phyloP scores from a whole-genome alignment of 345 rosid genomes.

The Erucastrum elatum region DNA sequence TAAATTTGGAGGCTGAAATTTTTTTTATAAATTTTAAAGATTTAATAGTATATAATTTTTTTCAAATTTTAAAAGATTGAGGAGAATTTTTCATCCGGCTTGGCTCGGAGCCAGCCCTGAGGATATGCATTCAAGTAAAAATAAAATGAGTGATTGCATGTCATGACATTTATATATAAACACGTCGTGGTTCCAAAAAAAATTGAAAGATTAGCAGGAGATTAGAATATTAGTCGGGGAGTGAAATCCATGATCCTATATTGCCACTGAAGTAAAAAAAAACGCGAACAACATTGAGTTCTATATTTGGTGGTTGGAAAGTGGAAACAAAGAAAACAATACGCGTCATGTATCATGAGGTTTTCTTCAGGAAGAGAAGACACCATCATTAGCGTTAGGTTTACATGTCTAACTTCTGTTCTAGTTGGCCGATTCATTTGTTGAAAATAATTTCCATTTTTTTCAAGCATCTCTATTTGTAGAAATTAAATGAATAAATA shows the following conservation, averaged over 20 bases:
- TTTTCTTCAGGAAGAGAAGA: constrained; percentile 16
- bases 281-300: constrained; percentile 17
- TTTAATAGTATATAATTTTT: too few relatives aligned
- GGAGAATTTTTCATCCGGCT: too few relatives aligned
- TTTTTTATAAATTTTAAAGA: too few relatives aligned
- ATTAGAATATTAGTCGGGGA: not conserved
- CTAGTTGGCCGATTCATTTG: constrained; percentile 1
- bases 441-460: not conserved
- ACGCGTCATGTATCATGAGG: constrained; percentile 11
- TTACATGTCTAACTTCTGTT: constrained; percentile 18
- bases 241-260: not conserved
- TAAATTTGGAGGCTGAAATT: too few relatives aligned
- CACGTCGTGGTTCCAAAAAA: not conserved
- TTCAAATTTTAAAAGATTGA: too few relatives aligned
- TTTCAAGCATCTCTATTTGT: not conserved
- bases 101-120: too few relatives aligned
- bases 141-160: not conserved
- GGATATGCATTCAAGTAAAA: not conserved
- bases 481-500: not conserved
- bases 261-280: not conserved
- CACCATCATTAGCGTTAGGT: constrained; percentile 37
- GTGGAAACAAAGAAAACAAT: constrained; percentile 25
- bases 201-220: not conserved
- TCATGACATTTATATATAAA: not conserved
- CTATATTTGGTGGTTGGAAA: constrained; percentile 17